A percentile compares a stretch with the other conserved stretches of the same genome.
Conservation (phyloP, 805 yeast genomes). For the Kazachstania martiniae region DNA sequence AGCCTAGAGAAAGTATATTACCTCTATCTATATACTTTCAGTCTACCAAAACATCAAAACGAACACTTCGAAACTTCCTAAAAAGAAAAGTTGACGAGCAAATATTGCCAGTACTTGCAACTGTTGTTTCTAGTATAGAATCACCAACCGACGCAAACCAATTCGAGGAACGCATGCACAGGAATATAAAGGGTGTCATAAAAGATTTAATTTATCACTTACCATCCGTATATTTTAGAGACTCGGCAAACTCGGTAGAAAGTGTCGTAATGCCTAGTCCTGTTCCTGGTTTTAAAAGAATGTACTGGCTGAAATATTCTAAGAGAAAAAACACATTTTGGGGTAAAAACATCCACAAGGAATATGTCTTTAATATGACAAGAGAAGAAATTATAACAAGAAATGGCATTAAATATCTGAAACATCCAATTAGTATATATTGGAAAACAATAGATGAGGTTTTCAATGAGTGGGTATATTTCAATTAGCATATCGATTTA, state of each 20-base stretch:
- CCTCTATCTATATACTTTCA: conserved; percentile 23
- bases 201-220: conserved; percentile 10
- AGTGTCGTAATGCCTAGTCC: conserved; percentile 21
- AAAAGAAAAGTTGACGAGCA: conserved; percentile 14
- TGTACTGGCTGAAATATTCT: conserved; percentile 25
- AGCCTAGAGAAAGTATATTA: conserved; percentile 8
- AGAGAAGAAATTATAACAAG: conserved; percentile 14
- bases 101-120: conserved; percentile 16
- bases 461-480: conserved; percentile 23
- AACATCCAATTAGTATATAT: conserved; percentile 18
- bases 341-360: conserved; percentile 17
- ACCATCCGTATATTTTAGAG: conserved; percentile 14
- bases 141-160: conserved; percentile 8
- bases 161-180: conserved; percentile 10
- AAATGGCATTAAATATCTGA: conserved; percentile 20
- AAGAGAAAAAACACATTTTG: conserved; percentile 16
- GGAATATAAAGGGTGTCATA: conserved; percentile 8
- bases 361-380: conserved; percentile 12
- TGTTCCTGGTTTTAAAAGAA: conserved; percentile 23
- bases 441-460: conserved; percentile 17
- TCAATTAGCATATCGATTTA: no score
- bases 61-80: conserved; percentile 11
- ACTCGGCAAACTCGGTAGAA: conserved; percentile 16
- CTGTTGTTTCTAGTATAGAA: conserved; percentile 11
- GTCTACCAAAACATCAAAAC: conserved; percentile 10